These are phyloP conservation scores for Astrothelium subdiscretum DNA, from an alignment of 495 filamentous ascomycete genomes.

Conservation along the genomic window DNA sequence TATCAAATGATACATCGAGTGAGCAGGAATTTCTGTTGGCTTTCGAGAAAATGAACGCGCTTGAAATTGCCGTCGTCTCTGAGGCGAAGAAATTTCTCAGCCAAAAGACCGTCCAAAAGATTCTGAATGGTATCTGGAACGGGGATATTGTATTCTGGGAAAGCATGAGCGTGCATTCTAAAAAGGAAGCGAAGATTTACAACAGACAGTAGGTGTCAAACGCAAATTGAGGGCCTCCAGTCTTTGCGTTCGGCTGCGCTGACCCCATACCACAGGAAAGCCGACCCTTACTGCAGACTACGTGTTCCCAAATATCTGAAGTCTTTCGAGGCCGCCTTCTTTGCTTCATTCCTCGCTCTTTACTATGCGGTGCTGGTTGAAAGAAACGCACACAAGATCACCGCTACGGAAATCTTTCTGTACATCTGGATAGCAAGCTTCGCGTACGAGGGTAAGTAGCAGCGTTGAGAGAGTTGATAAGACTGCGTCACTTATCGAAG, in stretches of 20 bases:
- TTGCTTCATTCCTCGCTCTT: conserved; percentile 63
- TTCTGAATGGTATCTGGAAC: conserved; percentile 77
- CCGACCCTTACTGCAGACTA: conserved; percentile 74
- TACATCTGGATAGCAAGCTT: conserved; percentile 74
- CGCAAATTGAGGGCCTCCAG: too few species aligned
- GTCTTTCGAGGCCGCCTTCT: conserved; percentile 78
- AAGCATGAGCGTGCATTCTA: conserved; percentile 58
- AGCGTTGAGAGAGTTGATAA: neutral
- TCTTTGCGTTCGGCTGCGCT: neutral
- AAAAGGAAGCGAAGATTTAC: conserved; percentile 73
- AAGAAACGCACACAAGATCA: conserved; percentile 37
- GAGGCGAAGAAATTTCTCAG: conserved; percentile 84
- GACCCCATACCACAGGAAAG: conserved; percentile 32
- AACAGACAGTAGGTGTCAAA: conserved; percentile 42
- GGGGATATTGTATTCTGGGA: conserved; percentile 93
- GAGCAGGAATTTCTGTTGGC: conserved; percentile 40
- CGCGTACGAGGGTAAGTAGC: conserved; percentile 61
- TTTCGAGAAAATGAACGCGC: conserved; percentile 59
- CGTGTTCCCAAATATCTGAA: conserved; percentile 89
- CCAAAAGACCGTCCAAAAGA: conserved; percentile 72
- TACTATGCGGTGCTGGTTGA: conserved; percentile 76
- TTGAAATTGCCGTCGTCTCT: conserved; percentile 85
- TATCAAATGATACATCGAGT: neutral
- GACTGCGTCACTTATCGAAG: neutral
- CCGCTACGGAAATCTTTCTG: conserved; percentile 40